These are phyloP conservation scores for Coemansia sp. DNA, from an alignment of 192 early-diverging fungal genomes.

Conservation along the genomic window DNA sequence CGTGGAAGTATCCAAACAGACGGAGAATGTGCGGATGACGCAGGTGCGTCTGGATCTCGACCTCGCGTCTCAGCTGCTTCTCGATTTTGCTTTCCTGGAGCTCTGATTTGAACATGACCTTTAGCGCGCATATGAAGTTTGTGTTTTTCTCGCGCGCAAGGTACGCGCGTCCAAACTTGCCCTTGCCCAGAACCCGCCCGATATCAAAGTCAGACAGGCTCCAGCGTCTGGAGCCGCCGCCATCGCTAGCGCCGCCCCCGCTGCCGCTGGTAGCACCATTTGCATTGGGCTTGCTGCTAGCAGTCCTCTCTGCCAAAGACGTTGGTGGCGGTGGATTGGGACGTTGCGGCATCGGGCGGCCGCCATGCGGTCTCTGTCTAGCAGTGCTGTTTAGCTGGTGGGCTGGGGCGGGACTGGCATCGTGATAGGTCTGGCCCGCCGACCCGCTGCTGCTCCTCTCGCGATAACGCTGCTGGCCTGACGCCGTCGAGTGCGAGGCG, in stretches of 20 bases:
- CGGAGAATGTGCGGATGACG: conserved; percentile 92
- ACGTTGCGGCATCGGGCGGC: conserved; percentile 3
- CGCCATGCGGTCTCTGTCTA: background rate
- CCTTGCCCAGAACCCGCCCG: conserved; percentile 82
- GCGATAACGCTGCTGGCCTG: conserved; percentile 14
- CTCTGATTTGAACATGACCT: conserved; percentile 85
- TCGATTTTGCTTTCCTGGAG: conserved; percentile 75
- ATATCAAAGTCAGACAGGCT: conserved; percentile 86
- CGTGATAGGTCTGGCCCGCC: background rate
- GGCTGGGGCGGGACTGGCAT: background rate
- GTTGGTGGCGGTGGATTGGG: conserved; percentile 1
- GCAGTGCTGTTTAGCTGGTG: background rate
- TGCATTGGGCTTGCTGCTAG: background rate
- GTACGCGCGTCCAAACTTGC: conserved; percentile 97
- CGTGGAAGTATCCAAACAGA: conserved; percentile 96
- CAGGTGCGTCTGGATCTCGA: conserved; percentile 92
- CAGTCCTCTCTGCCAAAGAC: background rate
- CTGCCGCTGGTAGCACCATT: background rate
- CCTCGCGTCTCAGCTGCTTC: conserved; percentile 88
- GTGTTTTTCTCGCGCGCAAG: conserved; percentile 83
- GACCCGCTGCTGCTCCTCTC: conserved; percentile 1
- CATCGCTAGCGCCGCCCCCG: background rate
- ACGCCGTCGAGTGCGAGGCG: conserved; percentile 5
- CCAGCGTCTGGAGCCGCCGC: conserved; percentile 48
- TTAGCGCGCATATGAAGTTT: conserved; percentile 89